phyloP scores from a whole-genome alignment of 1,284 basidiomycete species.

The Malassezia sp. region DNA sequence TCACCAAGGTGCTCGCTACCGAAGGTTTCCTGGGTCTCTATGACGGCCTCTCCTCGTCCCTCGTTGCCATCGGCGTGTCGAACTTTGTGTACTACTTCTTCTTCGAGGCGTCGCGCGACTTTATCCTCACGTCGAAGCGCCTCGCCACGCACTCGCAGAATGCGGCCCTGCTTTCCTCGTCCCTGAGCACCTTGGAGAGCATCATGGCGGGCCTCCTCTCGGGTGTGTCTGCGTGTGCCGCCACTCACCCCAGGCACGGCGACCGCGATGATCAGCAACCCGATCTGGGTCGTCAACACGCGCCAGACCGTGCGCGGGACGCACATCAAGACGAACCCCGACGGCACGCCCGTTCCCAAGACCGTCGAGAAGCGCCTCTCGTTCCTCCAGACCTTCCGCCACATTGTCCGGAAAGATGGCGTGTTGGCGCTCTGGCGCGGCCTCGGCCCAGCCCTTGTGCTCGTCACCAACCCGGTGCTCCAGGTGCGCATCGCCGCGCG shows the following conservation, averaged over 20 bases:
- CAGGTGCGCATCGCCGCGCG: too few relatives aligned
- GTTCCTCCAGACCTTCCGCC: conserved; percentile 56
- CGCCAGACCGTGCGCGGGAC: conserved; percentile 56
- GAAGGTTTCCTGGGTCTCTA: conserved; percentile 81
- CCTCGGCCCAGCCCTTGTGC: conserved; percentile 80
- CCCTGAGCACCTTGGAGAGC: conserved; percentile 70
- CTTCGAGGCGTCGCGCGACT: conserved; percentile 45
- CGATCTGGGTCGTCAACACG: conserved; percentile 60
- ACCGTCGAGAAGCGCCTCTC: conserved; percentile 27
- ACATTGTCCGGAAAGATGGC: conserved; percentile 69
- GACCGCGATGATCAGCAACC: conserved; percentile 81
- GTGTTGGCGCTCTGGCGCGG: conserved; percentile 78
- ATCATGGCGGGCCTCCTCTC: conserved; percentile 81
- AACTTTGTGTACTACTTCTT: conserved; percentile 58
- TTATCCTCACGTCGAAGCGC: conserved; percentile 39
- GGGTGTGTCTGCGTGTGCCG: too few relatives aligned
- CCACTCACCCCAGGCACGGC: too few relatives aligned
- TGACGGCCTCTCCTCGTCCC: conserved; percentile 70
- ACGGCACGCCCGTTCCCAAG: conserved; percentile 1
- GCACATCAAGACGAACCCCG: background rate
- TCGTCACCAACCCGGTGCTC: conserved; percentile 90
- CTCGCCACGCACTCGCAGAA: conserved; percentile 48
- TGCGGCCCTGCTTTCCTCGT: conserved; percentile 38
- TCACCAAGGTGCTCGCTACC: conserved; percentile 65
- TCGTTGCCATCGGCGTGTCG: conserved; percentile 82